Evolutionary conservation across 2,329 filamentous ascomycete species (phyloP).

Genomic region (Byssothecium circinans): DNA sequence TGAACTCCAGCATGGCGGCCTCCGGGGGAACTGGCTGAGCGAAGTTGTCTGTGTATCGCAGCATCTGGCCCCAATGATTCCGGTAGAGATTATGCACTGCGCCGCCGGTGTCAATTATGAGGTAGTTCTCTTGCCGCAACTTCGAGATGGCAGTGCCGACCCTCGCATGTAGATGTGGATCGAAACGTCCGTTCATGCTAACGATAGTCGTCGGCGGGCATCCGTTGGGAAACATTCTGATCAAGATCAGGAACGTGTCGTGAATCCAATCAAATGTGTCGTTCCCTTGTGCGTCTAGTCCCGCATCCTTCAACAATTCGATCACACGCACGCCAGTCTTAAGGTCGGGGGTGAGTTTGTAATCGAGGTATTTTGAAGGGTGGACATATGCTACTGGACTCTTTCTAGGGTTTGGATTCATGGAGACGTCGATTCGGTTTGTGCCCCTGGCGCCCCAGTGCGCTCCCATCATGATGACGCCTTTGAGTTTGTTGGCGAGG

Average conservation of each 20-base stretch:
- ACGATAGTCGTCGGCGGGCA: conserved; percentile 67
- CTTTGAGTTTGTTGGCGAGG: conserved; percentile 60
- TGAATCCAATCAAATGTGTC: conserved; percentile 70
- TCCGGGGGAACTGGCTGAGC: conserved; percentile 62
- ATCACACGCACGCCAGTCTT: conserved; percentile 55
- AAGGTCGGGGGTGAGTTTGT: conserved; percentile 64
- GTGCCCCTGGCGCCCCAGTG: conserved; percentile 65
- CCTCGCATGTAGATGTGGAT: conserved; percentile 59
- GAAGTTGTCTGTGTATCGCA: conserved; percentile 65
- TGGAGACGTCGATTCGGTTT: conserved; percentile 60
- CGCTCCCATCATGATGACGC: conserved; percentile 69
- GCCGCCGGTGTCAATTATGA: conserved; percentile 63
- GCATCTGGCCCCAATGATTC: conserved; percentile 67
- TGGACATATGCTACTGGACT: conserved; percentile 68
- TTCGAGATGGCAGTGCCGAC: conserved; percentile 61
- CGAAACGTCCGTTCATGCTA: conserved; percentile 58
- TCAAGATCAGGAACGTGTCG: conserved; percentile 69
- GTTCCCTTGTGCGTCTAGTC: conserved; percentile 59
- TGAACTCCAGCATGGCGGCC: conserved; percentile 64
- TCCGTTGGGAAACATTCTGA: conserved; percentile 67
- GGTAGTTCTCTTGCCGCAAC: conserved; percentile 57
- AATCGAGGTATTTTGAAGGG: conserved; percentile 65
- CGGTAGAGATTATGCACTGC: conserved; percentile 72
- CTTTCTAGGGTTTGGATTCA: conserved; percentile 62
- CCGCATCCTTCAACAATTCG: conserved; percentile 51